phyloP scores from a whole-genome alignment of 2,329 filamentous ascomycete genomes.

The Thielaviopsis musarum region DNA sequence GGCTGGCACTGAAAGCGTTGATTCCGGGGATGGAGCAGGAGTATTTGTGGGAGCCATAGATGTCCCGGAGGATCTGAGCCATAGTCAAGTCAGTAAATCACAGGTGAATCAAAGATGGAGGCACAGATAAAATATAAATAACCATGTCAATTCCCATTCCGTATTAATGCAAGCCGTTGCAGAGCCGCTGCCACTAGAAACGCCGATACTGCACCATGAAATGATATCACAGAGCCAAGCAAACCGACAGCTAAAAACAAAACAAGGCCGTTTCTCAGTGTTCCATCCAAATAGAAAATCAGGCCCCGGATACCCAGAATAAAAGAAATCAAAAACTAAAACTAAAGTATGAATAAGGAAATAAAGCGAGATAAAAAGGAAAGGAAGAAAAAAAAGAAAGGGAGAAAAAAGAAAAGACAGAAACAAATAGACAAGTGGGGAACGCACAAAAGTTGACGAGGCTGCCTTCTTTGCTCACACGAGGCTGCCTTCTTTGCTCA shows the following conservation, averaged over 20 bases:
- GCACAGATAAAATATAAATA: background rate
- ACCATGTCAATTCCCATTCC: background rate
- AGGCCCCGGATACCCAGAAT: background rate
- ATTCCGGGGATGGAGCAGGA: conserved; percentile 23
- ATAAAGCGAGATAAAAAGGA: background rate
- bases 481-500: too few relatives aligned
- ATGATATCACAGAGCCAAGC: background rate
- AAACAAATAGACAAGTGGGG: background rate
- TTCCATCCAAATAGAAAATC: background rate
- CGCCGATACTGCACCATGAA: too few relatives aligned
- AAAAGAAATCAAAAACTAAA: background rate
- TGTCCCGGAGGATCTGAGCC: too few relatives aligned
- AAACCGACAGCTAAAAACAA: background rate
- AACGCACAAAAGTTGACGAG: background rate
- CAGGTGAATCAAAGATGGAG: too few relatives aligned
- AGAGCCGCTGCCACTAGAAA: background rate
- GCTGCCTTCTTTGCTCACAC: too few relatives aligned
- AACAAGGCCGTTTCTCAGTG: background rate
- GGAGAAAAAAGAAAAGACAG: conserved; percentile 2
- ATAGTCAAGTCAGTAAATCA: too few relatives aligned
- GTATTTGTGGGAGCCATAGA: conserved; percentile 23
- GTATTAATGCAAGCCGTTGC: background rate
- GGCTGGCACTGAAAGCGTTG: conserved; percentile 31
- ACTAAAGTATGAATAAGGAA: background rate
- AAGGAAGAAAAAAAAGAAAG: background rate